Evolutionary conservation across 2,329 filamentous ascomycete species (phyloP).

Genomic region (Aspergillus thermomutatus): DNA sequence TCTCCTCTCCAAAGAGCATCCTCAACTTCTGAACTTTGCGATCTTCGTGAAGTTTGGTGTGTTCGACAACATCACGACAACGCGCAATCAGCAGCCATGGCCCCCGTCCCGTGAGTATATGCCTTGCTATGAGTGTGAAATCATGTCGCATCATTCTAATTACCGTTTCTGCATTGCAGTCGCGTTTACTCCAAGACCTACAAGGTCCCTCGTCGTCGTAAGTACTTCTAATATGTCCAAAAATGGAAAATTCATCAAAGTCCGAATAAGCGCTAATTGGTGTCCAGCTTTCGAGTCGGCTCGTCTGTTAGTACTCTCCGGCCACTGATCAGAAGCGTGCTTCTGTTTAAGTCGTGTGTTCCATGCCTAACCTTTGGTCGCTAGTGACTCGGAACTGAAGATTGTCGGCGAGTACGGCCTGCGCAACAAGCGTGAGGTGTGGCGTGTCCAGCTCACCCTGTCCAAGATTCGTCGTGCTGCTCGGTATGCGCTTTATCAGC

Average conservation of each 20-base stretch:
- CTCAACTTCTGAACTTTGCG: constrained; percentile 18
- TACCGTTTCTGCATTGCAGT: constrained; percentile 25
- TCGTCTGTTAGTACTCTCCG: constrained; percentile 92
- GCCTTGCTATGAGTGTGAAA: constrained; percentile 23
- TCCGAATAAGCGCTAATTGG: constrained; percentile 35
- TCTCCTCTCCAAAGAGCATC: constrained; percentile 18
- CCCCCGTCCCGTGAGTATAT: constrained; percentile 41
- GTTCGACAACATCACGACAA: constrained; percentile 38
- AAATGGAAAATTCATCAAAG: constrained; percentile 8
- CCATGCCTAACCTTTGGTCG: constrained; percentile 62
- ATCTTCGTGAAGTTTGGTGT: constrained; percentile 25
- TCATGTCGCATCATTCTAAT: constrained; percentile 39
- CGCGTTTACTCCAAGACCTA: constrained; percentile 98
- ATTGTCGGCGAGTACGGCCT: constrained; percentile 99
- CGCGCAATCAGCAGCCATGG: constrained; percentile 40
- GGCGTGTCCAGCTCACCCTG: constrained; percentile 98
- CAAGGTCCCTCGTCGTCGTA: constrained; percentile 90
- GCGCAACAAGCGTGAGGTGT: constrained; percentile 99
- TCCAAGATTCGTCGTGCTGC: constrained; percentile 99
- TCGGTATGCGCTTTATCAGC: constrained; percentile 64
- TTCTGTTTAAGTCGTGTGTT: constrained; percentile 93
- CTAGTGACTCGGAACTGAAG: constrained; percentile 99
- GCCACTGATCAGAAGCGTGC: constrained; percentile 98
- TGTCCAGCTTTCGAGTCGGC: constrained; percentile 86
- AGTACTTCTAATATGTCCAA: constrained; percentile 29